Evolutionary conservation across 139 green algal genomes (phyloP).

Genomic region (Tetradesmus lagerheimii): DNA sequence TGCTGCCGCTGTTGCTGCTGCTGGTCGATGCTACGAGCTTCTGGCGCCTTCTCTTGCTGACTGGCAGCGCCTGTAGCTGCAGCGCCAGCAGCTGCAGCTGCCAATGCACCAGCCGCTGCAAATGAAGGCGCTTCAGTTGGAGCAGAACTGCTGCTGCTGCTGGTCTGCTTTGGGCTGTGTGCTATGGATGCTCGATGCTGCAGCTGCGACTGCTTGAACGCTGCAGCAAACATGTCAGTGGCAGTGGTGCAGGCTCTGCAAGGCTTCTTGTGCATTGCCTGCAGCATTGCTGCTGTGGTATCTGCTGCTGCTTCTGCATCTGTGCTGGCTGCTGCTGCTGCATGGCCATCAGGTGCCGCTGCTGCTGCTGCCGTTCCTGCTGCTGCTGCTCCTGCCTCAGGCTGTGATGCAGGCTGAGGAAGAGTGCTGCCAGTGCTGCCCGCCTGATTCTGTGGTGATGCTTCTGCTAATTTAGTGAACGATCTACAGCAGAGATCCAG

Average conservation of each 20-base stretch:
- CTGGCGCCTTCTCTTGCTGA: not conserved
- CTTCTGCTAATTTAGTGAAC: not conserved
- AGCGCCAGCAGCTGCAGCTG: not conserved
- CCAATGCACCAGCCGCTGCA: not conserved
- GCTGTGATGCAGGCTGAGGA: not conserved
- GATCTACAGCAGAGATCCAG: slow-evolving; percentile 10
- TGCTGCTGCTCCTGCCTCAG: not conserved
- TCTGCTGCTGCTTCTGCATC: slow-evolving; percentile 4
- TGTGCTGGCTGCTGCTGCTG: not conserved
- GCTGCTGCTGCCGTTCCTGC: not conserved
- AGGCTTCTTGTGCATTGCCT: not conserved
- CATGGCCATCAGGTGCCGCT: not conserved
- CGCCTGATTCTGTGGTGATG: not conserved
- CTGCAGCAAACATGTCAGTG: slow-evolving; percentile 37
- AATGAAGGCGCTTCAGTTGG: not conserved
- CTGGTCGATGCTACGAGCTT: not conserved
- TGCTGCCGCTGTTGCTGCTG: slow-evolving; percentile 20
- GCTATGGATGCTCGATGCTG: slow-evolving; percentile 12
- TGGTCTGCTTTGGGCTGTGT: not conserved
- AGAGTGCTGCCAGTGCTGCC: slow-evolving; percentile 8
- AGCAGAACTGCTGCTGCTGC: slow-evolving; percentile 12
- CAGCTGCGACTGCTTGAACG: slow-evolving; percentile 22
- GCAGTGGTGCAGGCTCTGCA: slow-evolving; percentile 47
- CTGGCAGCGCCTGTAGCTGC: not conserved
- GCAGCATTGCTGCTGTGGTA: not conserved